A percentile compares a stretch with the other conserved stretches of the same genome.
Evolutionary conservation across 2,329 filamentous ascomycete genomes (phyloP).

Genomic region (Blastomyces silverae): DNA sequence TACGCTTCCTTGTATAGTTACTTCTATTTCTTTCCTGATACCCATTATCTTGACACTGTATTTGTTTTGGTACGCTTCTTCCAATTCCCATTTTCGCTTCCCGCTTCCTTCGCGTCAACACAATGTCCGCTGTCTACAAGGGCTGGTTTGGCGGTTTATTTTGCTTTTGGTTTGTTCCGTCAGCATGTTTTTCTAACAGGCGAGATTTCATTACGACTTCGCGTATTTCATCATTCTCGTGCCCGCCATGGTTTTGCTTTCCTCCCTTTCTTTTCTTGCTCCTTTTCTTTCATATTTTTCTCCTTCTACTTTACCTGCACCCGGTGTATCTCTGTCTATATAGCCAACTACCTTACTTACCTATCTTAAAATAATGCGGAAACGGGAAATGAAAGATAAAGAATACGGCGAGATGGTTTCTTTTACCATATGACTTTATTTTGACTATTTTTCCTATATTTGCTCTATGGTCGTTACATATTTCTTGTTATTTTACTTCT

Average conservation of each 20-base stretch:
- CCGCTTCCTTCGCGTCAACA: not conserved
- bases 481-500: not conserved
- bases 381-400: constrained; percentile 7
- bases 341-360: not conserved
- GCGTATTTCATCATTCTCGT: not conserved
- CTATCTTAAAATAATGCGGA: constrained; percentile 6
- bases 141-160: not conserved
- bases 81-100: constrained; percentile 19
- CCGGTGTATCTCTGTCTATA: not conserved
- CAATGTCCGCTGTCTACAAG: not conserved
- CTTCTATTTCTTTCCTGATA: constrained; percentile 5
- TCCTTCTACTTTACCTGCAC: not conserved
- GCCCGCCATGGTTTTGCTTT: not conserved
- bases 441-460: not conserved
- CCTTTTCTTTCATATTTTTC: not conserved
- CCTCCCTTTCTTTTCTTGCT: not conserved
- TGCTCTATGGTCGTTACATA: not conserved
- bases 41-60: constrained; percentile 14
- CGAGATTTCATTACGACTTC: constrained; percentile 23
- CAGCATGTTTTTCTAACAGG: not conserved
- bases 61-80: constrained; percentile 11
- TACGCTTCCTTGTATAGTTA: not conserved
- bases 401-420: not conserved
- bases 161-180: not conserved
- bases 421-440: not conserved